Evolutionary conservation across 257 asterid genomes (phyloP).

Genomic region (Perilla frutescens): DNA sequence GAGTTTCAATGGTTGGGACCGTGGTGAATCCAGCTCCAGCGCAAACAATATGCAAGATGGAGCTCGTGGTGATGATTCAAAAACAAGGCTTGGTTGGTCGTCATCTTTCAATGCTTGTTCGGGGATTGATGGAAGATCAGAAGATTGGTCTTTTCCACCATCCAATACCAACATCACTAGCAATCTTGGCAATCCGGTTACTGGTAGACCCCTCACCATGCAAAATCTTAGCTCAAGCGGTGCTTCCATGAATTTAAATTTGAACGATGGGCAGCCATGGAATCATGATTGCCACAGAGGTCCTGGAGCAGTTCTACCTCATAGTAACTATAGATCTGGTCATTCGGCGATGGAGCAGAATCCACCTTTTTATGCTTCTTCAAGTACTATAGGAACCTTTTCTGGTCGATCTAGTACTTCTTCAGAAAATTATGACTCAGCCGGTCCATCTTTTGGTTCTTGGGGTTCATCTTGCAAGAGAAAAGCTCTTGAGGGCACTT

Average conservation of each 20-base stretch:
- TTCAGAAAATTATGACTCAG: slow-evolving; percentile 48
- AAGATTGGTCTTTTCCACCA: slow-evolving; percentile 61
- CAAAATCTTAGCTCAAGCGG: slow-evolving; percentile 40
- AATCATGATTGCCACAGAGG: slow-evolving; percentile 39
- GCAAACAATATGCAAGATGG: slow-evolving; percentile 48
- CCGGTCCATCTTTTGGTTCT: slow-evolving; percentile 58
- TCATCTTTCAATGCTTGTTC: slow-evolving; percentile 48
- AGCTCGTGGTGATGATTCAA: slow-evolving; percentile 39
- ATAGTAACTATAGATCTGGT: slow-evolving; percentile 43
- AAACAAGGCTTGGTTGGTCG: slow-evolving; percentile 58
- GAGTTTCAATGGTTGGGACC: slow-evolving; percentile 61
- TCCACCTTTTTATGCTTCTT: slow-evolving; percentile 49
- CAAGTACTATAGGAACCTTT: slow-evolving; percentile 51
- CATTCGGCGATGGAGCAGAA: slow-evolving; percentile 46
- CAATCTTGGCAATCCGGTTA: slow-evolving; percentile 40
- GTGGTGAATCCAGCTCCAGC: slow-evolving; percentile 79
- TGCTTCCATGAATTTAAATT: slow-evolving; percentile 41
- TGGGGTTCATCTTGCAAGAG: slow-evolving; percentile 91
- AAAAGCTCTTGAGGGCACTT: slow-evolving; percentile 79
- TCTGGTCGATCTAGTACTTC: slow-evolving; percentile 50
- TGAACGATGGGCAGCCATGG: slow-evolving; percentile 39
- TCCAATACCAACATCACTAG: slow-evolving; percentile 33
- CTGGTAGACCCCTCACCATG: slow-evolving; percentile 39
- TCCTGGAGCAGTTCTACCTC: slow-evolving; percentile 40
- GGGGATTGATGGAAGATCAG: slow-evolving; percentile 47